Conservation (phyloP, 495 filamentous ascomycete species). For the Letharia lupina region DNA sequence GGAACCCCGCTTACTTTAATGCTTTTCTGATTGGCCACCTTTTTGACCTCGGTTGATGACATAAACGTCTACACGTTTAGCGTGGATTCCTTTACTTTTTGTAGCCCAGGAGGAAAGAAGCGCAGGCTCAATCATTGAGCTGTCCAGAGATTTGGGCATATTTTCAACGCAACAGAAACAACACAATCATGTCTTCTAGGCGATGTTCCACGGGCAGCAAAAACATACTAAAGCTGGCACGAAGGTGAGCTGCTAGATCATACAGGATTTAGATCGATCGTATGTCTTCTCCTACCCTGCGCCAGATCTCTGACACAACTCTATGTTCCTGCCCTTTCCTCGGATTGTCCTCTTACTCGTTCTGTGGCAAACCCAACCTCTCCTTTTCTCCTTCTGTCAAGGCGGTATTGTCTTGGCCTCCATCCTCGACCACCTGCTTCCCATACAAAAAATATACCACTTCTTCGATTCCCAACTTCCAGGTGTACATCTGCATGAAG, state of each 20-base stretch:
- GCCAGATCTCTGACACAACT: neutral
- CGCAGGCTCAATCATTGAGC: no score
- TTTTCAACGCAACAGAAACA: no score
- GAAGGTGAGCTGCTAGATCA: no score
- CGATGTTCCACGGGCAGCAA: no score
- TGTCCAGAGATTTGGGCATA: no score
- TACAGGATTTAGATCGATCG: no score
- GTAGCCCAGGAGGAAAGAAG: no score
- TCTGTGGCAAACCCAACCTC: neutral
- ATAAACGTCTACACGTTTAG: neutral
- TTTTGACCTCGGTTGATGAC: neutral
- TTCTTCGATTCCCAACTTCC: neutral
- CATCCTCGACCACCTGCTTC: neutral
- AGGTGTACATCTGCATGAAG: neutral
- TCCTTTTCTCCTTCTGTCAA: neutral
- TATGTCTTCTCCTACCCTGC: no score
- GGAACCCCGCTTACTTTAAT: neutral
- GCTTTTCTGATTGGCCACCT: neutral
- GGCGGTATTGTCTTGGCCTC: neutral
- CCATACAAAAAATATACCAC: neutral
- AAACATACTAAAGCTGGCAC: no score
- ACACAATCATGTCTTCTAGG: no score
- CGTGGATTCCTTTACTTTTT: no score
- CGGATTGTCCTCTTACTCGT: neutral
- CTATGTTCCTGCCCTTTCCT: neutral